These are phyloP conservation scores for Phaeosphaeria sp. DNA, from an alignment of 2,329 filamentous ascomycete species.

Conservation along the genomic window DNA sequence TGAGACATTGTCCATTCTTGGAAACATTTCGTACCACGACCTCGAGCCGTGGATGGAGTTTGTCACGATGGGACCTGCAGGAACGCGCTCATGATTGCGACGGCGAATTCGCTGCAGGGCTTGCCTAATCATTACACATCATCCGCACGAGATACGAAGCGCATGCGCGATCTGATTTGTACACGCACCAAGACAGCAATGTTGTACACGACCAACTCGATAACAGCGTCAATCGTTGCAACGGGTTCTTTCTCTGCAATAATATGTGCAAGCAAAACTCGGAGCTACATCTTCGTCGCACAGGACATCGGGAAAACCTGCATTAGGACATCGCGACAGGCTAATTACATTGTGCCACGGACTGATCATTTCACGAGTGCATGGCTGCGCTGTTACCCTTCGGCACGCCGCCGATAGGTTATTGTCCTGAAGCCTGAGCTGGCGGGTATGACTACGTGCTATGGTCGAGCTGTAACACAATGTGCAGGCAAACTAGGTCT, in stretches of 20 bases:
- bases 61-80: not conserved
- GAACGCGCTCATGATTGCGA: not conserved
- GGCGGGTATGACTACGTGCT: too few species aligned
- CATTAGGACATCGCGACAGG: not conserved
- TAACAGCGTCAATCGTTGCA: not conserved
- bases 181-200: not conserved
- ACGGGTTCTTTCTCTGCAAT: not conserved
- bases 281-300: not conserved
- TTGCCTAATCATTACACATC: not conserved
- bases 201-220: not conserved
- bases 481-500: slow-evolving; percentile 5
- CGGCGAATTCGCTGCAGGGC: not conserved
- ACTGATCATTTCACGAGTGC: slow-evolving; percentile 6
- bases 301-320: not conserved
- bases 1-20: not conserved
- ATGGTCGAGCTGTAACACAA: not conserved
- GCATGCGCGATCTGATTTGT: not conserved
- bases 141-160: not conserved
- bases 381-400: not conserved
- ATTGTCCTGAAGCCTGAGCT: too few species aligned
- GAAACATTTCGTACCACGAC: not conserved
- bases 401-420: not conserved
- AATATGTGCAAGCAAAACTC: not conserved
- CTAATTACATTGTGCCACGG: slow-evolving; percentile 3
- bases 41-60: not conserved